Evolutionary conservation across 148 eudicot genomes (phyloP).

Genomic region (Pharnaceum exiguum): DNA sequence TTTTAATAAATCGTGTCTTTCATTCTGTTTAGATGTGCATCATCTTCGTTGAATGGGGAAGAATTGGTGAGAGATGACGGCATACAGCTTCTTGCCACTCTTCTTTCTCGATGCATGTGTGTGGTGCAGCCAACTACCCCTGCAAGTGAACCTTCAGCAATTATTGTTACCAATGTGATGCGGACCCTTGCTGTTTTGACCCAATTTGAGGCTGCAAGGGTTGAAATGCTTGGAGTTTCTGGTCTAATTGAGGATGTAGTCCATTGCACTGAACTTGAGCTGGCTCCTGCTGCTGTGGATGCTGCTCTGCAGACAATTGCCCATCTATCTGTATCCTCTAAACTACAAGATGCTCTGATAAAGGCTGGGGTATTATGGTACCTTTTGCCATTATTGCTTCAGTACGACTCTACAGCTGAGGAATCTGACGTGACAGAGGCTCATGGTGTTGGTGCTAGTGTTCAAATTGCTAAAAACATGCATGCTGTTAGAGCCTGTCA

Average conservation of each 20-base stretch:
- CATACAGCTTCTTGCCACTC: conserved; percentile 82
- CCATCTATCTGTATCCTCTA: conserved; percentile 70
- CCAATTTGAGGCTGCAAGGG: conserved; percentile 85
- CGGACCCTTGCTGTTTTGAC: conserved; percentile 76
- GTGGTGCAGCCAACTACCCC: conserved; percentile 93
- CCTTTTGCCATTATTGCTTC: conserved; percentile 86
- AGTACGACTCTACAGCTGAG: conserved; percentile 95
- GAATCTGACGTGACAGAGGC: conserved; percentile 73
- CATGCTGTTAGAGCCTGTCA: conserved; percentile 82
- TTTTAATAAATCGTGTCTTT: not conserved
- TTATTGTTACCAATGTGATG: conserved; percentile 86
- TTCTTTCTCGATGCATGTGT: conserved; percentile 94
- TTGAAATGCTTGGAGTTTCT: conserved; percentile 76
- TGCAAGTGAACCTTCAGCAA: conserved; percentile 76
- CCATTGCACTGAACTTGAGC: conserved; percentile 96
- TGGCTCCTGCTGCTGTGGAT: conserved; percentile 80
- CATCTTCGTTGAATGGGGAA: conserved; percentile 95
- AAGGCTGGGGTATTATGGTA: conserved; percentile 93
- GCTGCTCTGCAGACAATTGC: conserved; percentile 94
- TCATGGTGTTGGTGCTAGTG: conserved; percentile 92
- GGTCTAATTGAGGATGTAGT: conserved; percentile 89
- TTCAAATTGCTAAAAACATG: conserved; percentile 85
- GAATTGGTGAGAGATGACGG: conserved; percentile 99
- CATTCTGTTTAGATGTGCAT: conserved; percentile 63
- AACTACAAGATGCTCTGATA: conserved; percentile 62